Conservation (phyloP, 192 early-diverging fungal genomes). For the Linnemannia schmuckeri region DNA sequence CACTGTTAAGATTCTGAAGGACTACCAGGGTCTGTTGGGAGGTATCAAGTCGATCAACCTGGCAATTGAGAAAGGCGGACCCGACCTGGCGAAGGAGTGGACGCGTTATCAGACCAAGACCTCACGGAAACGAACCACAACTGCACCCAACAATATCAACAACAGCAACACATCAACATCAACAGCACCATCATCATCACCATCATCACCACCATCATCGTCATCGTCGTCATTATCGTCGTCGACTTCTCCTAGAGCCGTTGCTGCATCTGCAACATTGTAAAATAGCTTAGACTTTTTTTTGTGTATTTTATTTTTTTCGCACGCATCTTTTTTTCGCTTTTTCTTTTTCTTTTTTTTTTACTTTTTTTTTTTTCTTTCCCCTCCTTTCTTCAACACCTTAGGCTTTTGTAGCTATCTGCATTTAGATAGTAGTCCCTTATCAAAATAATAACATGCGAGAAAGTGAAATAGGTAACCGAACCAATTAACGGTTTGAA, state of each 20-base stretch:
- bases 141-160: neutral
- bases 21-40: neutral
- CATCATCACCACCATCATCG: neutral
- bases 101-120: neutral
- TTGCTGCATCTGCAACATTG: constrained; percentile 1
- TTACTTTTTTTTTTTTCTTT: neutral
- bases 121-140: neutral
- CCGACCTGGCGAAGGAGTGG: constrained; percentile 6
- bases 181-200: neutral
- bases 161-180: neutral
- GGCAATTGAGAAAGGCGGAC: constrained; percentile 1
- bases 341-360: neutral
- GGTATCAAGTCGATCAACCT: neutral
- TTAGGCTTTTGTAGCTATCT: neutral
- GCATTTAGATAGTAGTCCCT: neutral
- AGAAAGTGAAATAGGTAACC: too few relatives aligned
- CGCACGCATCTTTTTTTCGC: neutral
- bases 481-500: too few relatives aligned
- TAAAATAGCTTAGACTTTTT: neutral
- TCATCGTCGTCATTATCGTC: neutral
- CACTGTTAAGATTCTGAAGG: constrained; percentile 19
- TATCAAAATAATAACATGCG: neutral
- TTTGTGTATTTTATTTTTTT: constrained; percentile 1
- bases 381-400: neutral
- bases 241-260: neutral